A percentile compares a stretch with the other conserved stretches of the same genome.
Evolutionary conservation across 495 filamentous ascomycete species (phyloP).

Genomic region (Aspergillus avenaceus): DNA sequence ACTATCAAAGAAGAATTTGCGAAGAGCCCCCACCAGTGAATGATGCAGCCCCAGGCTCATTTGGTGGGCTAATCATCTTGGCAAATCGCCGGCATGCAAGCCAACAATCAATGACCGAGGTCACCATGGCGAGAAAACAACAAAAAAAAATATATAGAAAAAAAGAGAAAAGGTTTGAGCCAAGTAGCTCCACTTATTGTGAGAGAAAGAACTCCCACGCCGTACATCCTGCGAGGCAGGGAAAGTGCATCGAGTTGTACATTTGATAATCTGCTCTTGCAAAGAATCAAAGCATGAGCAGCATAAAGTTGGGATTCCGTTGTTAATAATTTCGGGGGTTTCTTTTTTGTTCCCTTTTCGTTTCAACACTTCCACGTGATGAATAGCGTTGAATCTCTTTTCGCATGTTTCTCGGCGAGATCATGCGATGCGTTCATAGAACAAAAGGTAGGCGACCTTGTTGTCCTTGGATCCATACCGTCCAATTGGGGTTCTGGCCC

Average conservation of each 20-base stretch:
- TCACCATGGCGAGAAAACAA: neutral
- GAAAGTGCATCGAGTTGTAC: neutral
- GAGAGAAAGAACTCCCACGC: too few species aligned
- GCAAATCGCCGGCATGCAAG: neutral
- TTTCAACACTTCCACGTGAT: too few species aligned
- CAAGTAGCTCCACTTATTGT: too few species aligned
- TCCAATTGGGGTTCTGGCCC: conserved; percentile 56
- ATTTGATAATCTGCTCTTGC: neutral
- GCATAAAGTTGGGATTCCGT: neutral
- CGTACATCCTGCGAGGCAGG: too few species aligned
- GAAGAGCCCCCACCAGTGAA: neutral
- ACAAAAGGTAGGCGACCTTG: conserved; percentile 94
- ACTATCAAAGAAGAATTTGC: neutral
- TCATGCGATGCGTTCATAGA: conserved; percentile 75
- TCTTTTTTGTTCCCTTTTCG: neutral
- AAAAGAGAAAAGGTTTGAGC: too few species aligned
- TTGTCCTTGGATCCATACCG: conserved; percentile 80
- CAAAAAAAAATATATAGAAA: too few species aligned
- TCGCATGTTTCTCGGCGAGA: neutral
- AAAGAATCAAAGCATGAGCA: neutral
- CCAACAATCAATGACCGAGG: neutral
- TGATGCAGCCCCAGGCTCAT: neutral
- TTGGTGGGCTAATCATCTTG: neutral
- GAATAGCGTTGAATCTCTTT: neutral
- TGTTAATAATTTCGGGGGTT: neutral